Evolutionary conservation across 2,329 filamentous ascomycete genomes (phyloP).

Genomic region (Ceratocystis cacaofunesta): DNA sequence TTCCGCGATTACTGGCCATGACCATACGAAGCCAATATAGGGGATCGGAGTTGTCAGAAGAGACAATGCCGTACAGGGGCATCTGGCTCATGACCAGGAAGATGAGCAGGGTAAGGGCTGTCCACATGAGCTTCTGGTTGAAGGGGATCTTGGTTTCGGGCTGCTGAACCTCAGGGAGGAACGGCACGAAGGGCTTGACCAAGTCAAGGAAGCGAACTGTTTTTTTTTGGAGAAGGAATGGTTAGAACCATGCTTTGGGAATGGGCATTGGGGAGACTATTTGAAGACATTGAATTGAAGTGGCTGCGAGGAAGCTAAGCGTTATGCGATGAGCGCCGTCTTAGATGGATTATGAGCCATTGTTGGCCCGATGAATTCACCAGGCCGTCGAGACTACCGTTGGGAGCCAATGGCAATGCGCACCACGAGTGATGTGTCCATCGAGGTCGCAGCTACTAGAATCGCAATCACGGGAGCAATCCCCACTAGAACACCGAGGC

Average conservation of each 20-base stretch:
- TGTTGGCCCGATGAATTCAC: neutral
- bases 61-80: slow-evolving; percentile 98
- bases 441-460: neutral
- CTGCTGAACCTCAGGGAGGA: slow-evolving; percentile 97
- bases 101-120: slow-evolving; percentile 83
- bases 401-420: neutral
- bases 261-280: neutral
- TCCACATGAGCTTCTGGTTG: slow-evolving; percentile 98
- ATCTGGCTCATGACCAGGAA: slow-evolving; percentile 99
- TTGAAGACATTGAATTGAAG: neutral
- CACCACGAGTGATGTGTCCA: neutral
- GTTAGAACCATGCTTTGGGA: slow-evolving; percentile 2
- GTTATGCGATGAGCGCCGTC: neutral
- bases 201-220: slow-evolving; percentile 97
- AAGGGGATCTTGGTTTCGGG: slow-evolving; percentile 98
- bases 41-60: slow-evolving; percentile 93
- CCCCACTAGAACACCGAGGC: neutral
- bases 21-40: slow-evolving; percentile 99
- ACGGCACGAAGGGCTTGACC: slow-evolving; percentile 98
- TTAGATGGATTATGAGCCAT: neutral
- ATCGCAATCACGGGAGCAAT: neutral
- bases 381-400: neutral
- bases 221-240: slow-evolving; percentile 9
- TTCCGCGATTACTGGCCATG: slow-evolving; percentile 96
- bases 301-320: neutral